Percentiles rank a stretch among this genome's conserved stretches.
These are phyloP conservation scores for Eucalyptus leucophloia DNA, from an alignment of 345 rosid genomes.

Conservation along the genomic window DNA sequence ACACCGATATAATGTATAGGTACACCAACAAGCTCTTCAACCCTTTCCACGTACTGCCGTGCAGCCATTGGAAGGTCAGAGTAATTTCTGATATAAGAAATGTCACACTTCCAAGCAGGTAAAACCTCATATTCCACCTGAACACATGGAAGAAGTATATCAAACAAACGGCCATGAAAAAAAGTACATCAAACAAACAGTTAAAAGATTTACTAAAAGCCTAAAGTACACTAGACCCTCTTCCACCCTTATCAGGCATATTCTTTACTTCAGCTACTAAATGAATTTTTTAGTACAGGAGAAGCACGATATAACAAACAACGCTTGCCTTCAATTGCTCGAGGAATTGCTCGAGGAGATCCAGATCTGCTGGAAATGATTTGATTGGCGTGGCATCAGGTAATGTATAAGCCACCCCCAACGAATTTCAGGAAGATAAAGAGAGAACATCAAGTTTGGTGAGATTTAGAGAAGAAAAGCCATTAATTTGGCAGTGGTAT, in stretches of 20 bases:
- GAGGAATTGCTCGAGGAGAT: slow-evolving; percentile 67
- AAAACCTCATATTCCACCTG: slow-evolving; percentile 91
- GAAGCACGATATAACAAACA: background rate
- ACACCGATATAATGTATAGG: slow-evolving; percentile 79
- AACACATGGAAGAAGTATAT: background rate
- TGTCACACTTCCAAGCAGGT: slow-evolving; percentile 85
- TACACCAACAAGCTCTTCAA: slow-evolving; percentile 84
- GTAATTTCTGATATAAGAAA: slow-evolving; percentile 65
- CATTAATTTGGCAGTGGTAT: slow-evolving; percentile 79
- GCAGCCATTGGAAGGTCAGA: slow-evolving; percentile 83
- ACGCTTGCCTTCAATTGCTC: slow-evolving; percentile 61
- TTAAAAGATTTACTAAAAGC: background rate
- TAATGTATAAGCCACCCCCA: slow-evolving; percentile 66
- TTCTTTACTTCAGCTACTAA: background rate
- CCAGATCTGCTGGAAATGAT: slow-evolving; percentile 84
- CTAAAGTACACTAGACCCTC: background rate
- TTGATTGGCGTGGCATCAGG: slow-evolving; percentile 62
- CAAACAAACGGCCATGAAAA: background rate
- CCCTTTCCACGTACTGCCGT: slow-evolving; percentile 66
- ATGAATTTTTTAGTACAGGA: background rate
- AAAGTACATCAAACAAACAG: background rate
- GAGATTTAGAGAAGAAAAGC: slow-evolving; percentile 86
- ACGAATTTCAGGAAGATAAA: slow-evolving; percentile 71
- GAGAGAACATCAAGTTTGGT: slow-evolving; percentile 94
- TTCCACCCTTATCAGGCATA: background rate